A percentile compares a stretch with the other conserved stretches of the same genome.
Evolutionary conservation across 2,329 filamentous ascomycete species (phyloP).

Genomic region (Phyllosticta citriasiana): DNA sequence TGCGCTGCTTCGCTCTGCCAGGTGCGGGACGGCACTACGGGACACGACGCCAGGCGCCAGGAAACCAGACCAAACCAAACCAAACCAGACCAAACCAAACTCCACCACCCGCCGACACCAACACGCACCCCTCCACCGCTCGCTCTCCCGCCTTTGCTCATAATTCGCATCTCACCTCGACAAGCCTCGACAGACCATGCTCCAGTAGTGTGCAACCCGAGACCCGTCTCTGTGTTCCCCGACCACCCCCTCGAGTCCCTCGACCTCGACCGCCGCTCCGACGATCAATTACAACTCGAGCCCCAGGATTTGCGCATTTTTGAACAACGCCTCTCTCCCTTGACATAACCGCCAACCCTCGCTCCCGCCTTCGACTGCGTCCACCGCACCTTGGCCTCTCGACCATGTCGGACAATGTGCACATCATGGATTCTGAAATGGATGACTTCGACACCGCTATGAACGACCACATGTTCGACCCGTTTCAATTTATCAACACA

Average conservation of each 20-base stretch:
- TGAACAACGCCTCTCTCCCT: neutral
- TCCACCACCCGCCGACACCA: neutral
- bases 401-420: constrained; percentile 8
- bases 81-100: neutral
- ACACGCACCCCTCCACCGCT: neutral
- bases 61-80: neutral
- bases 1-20: no score
- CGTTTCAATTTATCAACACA: neutral
- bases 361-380: neutral
- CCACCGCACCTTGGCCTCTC: neutral
- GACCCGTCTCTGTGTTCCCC: neutral
- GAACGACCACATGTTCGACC: constrained; percentile 16
- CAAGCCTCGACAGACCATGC: neutral
- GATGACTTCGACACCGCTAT: constrained; percentile 12
- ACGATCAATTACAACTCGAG: neutral
- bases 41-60: neutral
- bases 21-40: neutral
- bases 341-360: neutral
- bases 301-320: neutral
- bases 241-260: neutral
- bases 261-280: neutral
- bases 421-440: constrained; percentile 15
- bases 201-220: neutral
- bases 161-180: neutral
- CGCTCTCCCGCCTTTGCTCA: neutral